A percentile compares a stretch with the other conserved stretches of the same genome.
Evolutionary conservation across 805 yeast genomes (phyloP).

Genomic region (Wickerhamiella vanderwaltii): DNA sequence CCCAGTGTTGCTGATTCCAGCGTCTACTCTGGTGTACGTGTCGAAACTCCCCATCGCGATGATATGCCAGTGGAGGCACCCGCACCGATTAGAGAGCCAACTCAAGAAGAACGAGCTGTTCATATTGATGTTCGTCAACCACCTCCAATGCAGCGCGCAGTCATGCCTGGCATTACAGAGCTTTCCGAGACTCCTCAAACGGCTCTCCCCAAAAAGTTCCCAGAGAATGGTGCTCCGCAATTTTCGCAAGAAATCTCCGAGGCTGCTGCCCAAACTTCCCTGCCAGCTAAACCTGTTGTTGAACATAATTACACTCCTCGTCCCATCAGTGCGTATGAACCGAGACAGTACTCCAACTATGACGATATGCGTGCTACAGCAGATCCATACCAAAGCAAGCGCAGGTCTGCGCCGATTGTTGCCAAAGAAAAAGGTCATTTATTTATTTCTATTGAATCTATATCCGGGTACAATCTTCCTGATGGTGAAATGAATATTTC

Average conservation of each 20-base stretch:
- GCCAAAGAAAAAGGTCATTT: slow-evolving; percentile 35
- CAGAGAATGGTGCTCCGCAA: neutral
- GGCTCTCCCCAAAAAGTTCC: neutral
- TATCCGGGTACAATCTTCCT: slow-evolving; percentile 37
- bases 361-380: neutral
- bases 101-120: neutral
- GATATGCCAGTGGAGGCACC: neutral
- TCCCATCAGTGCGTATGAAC: neutral
- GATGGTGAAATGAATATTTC: slow-evolving; percentile 36
- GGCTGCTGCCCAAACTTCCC: neutral
- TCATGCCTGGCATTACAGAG: slow-evolving; percentile 4
- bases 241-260: neutral
- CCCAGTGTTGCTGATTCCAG: no score
- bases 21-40: neutral
- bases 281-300: neutral
- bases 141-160: neutral
- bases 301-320: slow-evolving; percentile 1
- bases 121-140: slow-evolving; percentile 7
- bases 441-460: slow-evolving; percentile 37
- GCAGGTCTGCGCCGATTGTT: slow-evolving; percentile 1
- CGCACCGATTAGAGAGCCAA: slow-evolving; percentile 4
- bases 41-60: slow-evolving; percentile 6
- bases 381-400: neutral
- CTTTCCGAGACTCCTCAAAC: slow-evolving; percentile 1
- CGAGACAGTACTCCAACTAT: neutral